Percentiles rank a stretch among this genome's conserved stretches.
These are phyloP conservation scores for Chaetomium olivaceum DNA, from an alignment of 2,329 filamentous ascomycete species.

Conservation along the genomic window DNA sequence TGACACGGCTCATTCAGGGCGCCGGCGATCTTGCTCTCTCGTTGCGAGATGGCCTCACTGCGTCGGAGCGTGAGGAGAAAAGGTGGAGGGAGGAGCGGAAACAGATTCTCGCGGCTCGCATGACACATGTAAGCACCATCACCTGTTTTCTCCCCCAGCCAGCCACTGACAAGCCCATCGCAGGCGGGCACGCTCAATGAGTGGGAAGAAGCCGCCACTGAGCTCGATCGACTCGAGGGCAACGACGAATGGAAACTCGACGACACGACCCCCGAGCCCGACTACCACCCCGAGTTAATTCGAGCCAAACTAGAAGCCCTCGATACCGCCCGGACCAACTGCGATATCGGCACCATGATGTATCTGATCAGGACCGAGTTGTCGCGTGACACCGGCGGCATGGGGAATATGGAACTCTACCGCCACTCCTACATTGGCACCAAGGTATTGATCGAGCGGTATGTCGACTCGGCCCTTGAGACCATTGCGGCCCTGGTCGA, in stretches of 20 bases:
- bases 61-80: conserved; percentile 50
- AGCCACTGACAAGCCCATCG: conserved; percentile 22
- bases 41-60: conserved; percentile 55
- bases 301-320: conserved; percentile 69
- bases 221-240: conserved; percentile 77
- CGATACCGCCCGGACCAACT: conserved; percentile 69
- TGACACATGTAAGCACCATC: conserved; percentile 60
- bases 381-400: conserved; percentile 78
- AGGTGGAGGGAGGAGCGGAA: conserved; percentile 57
- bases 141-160: neutral
- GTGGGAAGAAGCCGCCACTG: conserved; percentile 74
- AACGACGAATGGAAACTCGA: conserved; percentile 81
- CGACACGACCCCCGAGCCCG: conserved; percentile 61
- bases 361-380: conserved; percentile 78
- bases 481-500: conserved; percentile 74
- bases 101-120: conserved; percentile 61
- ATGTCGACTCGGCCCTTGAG: conserved; percentile 75
- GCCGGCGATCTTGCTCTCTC: conserved; percentile 48
- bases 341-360: conserved; percentile 75
- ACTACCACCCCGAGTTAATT: conserved; percentile 72
- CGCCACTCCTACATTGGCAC: conserved; percentile 83
- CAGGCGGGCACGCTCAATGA: conserved; percentile 68
- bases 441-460: conserved; percentile 81
- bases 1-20: conserved; percentile 32
- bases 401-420: conserved; percentile 82